A percentile compares a stretch with the other conserved stretches of the same genome.
Evolutionary conservation across 345 rosid genomes (phyloP).

Genomic region (Bruguiera gymnorhiza): DNA sequence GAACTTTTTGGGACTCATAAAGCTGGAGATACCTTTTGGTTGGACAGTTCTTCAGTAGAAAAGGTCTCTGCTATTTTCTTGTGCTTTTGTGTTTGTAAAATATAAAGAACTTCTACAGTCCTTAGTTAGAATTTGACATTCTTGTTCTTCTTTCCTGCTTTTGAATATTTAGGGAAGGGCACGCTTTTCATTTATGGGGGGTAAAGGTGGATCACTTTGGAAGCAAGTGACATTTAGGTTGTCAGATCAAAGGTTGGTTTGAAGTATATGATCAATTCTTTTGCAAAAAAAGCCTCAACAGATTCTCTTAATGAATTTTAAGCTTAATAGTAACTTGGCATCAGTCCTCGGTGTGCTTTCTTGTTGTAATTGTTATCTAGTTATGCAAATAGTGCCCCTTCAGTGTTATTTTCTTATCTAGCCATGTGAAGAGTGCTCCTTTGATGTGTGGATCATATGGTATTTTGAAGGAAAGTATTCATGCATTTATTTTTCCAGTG

Average conservation of each 20-base stretch:
- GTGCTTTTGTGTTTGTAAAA: not conserved
- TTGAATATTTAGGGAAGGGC: slow-evolving; percentile 63
- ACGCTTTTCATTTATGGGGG: slow-evolving; percentile 92
- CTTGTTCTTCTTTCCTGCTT: slow-evolving; percentile 10
- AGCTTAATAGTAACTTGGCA: no score
- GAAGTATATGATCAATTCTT: not conserved
- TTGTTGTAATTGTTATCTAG: no score
- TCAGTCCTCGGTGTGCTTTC: no score
- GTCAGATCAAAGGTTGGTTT: slow-evolving; percentile 63
- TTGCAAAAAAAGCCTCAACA: not conserved
- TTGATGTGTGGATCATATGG: not conserved
- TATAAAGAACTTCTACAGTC: not conserved
- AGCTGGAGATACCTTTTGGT: slow-evolving; percentile 84
- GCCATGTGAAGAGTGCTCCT: not conserved
- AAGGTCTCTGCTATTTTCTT: slow-evolving; percentile 48
- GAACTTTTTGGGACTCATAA: slow-evolving; percentile 49
- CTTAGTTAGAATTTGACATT: not conserved
- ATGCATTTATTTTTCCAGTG: slow-evolving; percentile 31
- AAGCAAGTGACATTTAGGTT: slow-evolving; percentile 81
- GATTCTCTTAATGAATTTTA: no score
- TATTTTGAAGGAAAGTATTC: not conserved
- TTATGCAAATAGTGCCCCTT: no score
- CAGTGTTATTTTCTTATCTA: not conserved
- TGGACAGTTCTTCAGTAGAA: slow-evolving; percentile 91
- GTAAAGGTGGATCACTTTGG: slow-evolving; percentile 95